Evolutionary conservation across 768 basidiomycete species (phyloP), one percentile per base, ranked within the genome.

Genomic region (Paxillus ammoniavirescens): DNA sequence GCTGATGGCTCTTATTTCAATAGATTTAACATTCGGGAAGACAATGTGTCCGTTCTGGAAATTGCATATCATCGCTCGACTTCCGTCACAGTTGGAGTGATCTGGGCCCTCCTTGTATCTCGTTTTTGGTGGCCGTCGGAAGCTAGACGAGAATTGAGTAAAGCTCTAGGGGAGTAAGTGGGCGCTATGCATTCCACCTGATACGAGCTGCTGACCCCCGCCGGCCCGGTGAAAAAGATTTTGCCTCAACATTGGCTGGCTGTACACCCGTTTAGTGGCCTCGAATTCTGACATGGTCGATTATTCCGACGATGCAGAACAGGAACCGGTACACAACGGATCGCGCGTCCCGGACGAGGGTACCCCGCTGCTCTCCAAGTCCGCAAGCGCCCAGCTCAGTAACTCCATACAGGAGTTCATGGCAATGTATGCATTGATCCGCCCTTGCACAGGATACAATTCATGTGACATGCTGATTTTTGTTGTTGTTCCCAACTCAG

Each of bases 101-200:
- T 95, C 1, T 98, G 91, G 90, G 94, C 94, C 0, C 81, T 86
- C 3, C 72, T 98, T 46, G 84, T 97, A 18, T 93, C 91, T 5
- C 77, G 92, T 44, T 87, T 88, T 57, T 93, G 94, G 90, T 98
- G 95, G 96, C 97, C 97, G 1, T 82, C 90, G 8, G 95, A 97
- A 63, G 97, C 97, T 0, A 76, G 96, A 43, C 76, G 89, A 38
- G 96, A 98, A 69, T 75, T 99, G 4, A 83, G 87, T 44, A 86
- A 84, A 56, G 87, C 84, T 0, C 77, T 98, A 5, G 87, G 92
- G 73, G 94, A 98, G 93, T 96, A 53, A 57, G 85, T 73, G 9
- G 2, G 12, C 45, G 41, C 26, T 36, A 43, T 48, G 31, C 63
- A 13, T 15, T 12, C 18, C 1, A 26, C 47, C n/a, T 2, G 15